Evolutionary conservation across 495 filamentous ascomycete species (phyloP), one percentile per base, ranked within the genome.

Genomic region (Parachaetomium inaequale): DNA sequence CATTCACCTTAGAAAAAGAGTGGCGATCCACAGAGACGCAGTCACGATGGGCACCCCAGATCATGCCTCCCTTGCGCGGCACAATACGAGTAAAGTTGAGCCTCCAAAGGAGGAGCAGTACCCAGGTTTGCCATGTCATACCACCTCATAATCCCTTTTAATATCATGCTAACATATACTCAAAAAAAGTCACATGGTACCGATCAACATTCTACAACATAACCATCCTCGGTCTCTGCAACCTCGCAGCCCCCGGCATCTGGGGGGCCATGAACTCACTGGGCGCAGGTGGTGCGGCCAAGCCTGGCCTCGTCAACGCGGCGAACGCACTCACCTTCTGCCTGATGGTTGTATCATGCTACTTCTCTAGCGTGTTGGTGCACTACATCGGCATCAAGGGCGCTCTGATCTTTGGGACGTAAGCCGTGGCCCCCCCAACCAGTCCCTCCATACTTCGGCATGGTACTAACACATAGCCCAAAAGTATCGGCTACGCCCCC

Each of bases 181-280:
- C n/a, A n/a, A 6, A 4, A 4, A 11, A 21, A 84, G 83, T 84
- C n/a, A 82, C 81, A 78, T 88, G 84, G 84, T 83, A 86, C 71
- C 81, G 82, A 32, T 83, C 82, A 17, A 84, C 84, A 3, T 83
- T 85, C 58, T 87, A 81, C 72, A 86, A 87, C 76, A 82, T 84
- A 34, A 77, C 84, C 17, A 79, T 89, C 26, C 77, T 88, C 10
- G 87, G 86, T 1, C 61, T 87, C 19, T 86, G 82, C 74, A 85
- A 84, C 65, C 82, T 89, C 63, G 74, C 82, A 0, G 85, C 84
- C 0, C 87, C 87, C 0, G 87, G 87, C 0, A 82, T 88, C 63
- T 88, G 86, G 86, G 79, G 79, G 28, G 87, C 86, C 14, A 88
- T 88, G 84, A 88, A 88, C 71, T 84, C 81, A 0, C 79, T 88